Base-by-base conservation (phyloP, 768 basidiomycete genomes). In the Boletus coccyginus region DNA sequence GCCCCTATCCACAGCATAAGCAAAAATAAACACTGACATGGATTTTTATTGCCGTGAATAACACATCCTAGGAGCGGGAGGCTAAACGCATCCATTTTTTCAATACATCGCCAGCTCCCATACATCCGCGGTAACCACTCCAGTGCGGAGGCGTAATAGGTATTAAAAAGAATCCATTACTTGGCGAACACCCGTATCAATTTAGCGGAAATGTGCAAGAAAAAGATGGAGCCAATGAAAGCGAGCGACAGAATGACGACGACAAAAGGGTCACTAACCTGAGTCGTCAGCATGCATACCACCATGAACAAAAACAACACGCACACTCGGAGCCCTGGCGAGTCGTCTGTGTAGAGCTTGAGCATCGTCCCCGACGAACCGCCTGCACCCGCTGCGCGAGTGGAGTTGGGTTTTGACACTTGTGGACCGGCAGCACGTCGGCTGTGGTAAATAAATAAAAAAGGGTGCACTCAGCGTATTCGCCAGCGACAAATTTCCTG, bases 351-450 rank as follows among this genome's bases (percentile, higher is more conserved):
- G 84, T 98, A 98, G 5, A 99, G 81, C 77, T 92, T 94, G 68
- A 99, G 84, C 97, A 99, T 98, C 55, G 97, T 99, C 78, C 93
- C 96, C 55, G 89, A 92, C 38, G 92, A 94, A 52, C 97, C 97
- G 52, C 97, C 97, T 55, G 94, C 94, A 41, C 96, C 94, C 29
- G 95, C 94, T 40, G 94, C 87, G 56, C 95, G 88, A 32, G 87
- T 73, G 1, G 93, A 95, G 70, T 94, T 94, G 27, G 94, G 93
- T 72, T 81, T 85, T 46, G 87, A 68, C 7, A 73, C 86, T 61
- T 87, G 86, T 49, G 77, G 67, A 42, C 81, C 83, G 57, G 82
- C 81, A 62, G 91, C 90, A 63, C 92, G 81, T 72, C 91, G 86
- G 64, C 91, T 93, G 56, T 31, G 33, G 16, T 12, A 31, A 36